Base-by-base conservation (phyloP, 306 rosid genomes). In the Trichosanthes cucumerina region DNA sequence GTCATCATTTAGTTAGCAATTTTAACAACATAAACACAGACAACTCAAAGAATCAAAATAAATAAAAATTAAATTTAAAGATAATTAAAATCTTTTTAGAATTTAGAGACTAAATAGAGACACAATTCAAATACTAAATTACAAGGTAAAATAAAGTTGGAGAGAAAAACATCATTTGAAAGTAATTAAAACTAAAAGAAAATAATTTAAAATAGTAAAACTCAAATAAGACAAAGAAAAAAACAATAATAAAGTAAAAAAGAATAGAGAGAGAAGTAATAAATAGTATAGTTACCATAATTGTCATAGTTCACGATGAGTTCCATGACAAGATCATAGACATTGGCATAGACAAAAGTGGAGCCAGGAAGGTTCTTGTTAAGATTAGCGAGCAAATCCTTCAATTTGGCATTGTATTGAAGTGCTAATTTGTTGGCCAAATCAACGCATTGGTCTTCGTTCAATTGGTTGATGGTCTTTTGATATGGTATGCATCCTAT, bases 401-500 rank as follows among this genome's bases (percentile, higher is more conserved):
- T 91, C 81, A 94, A 83, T 59, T 86, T 68, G 21, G 85, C 96
- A 79, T 94, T 94, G 87, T 87, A 94, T 72, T 87, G 91, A 79
- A 77, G 81, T 0, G 97, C 98, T 9, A 92, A 86, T 81, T 94
- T 89, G 75, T 94, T 92, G 18, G 98, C 88, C 83, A 92, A 87
- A 75, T 92, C 97, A 77, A 92, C 98, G 60, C 98, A 92, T 66
- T 94, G 85, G 24, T 89, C 82, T 87, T 88, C 76, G 1, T 79
- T 87, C 65, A 94, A 50, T 82, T 90, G 97, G 83, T 95, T 95
- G 60, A 95, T 88, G 0, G 93, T 92, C 86, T 81, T 95, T 52
- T 92, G 97, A 77, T 95, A 95, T 3, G 99, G 99, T 60, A 95
- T 95, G 83, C 99, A 95, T 0, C 99, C 99, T 68, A 95, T 83